Evolutionary conservation across 2,329 filamentous ascomycete genomes (phyloP), one percentile per base, ranked within the genome.

Genomic region (Drechslerella coelobrocha): DNA sequence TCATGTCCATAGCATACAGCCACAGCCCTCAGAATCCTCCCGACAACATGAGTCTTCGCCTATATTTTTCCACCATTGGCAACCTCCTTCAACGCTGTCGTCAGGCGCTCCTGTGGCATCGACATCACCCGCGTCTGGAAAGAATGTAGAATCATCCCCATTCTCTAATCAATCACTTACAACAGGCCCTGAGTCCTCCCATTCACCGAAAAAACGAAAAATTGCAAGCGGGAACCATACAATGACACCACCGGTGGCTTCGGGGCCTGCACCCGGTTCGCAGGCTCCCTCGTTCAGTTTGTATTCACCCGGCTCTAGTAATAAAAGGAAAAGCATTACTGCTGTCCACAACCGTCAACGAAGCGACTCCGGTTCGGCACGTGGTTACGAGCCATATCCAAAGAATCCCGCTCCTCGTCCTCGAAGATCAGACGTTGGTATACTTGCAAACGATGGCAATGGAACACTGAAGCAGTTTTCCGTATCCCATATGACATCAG

Each of bases 31-130:
- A n/a, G 72, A 73, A 53, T 10, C 62, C 21, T 45, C 62, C 12
- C 57, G 68, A 5, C 68, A 55, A 23, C 45, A 71, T 19, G 73
- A 73, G 53, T 68, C 72, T 8, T 66, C 72, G 9, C 72, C 62
- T 8, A 73, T 76, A 59, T 76, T 74, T 45, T 76, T 76, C 41
- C 74, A 76, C 37, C 74, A 76, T 52, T 76, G 74, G 74, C 71
- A 74, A 24, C 75, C 75, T 2, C 75, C 75, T 57, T 61, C 53
- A 31, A 73, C 71, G 4, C 73, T 73, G 43, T 34, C 68, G 26
- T 61, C 61, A 12, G 59, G 61, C 27, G 52, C 60, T 31, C 72
- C 74, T 8, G 52, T 69, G 39, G 73, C 65, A 26, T 73, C 74
- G 50, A 53, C 66, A 41, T 73, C 75, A 27, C 72, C 73, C 21